These are phyloP conservation scores for Allantophomopsis lycopodina DNA, from an alignment of 2,329 filamentous ascomycete species.

Conservation along the genomic window DNA sequence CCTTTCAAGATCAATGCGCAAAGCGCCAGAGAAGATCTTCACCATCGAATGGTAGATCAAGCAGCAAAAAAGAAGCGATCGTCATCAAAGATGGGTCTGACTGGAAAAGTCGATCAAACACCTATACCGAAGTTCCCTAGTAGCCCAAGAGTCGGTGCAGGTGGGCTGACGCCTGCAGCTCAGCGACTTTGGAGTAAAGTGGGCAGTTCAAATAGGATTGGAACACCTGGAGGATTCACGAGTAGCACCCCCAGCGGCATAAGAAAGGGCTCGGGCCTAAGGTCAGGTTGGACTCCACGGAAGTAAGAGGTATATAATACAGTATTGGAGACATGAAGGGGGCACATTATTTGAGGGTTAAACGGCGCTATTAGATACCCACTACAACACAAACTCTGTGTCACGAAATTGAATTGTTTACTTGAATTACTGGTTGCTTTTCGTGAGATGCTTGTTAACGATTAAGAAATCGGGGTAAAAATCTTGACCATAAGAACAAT, in stretches of 20 bases:
- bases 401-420: too few relatives aligned
- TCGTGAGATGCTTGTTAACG: too few relatives aligned
- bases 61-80: slow-evolving; percentile 60
- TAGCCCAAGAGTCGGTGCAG: slow-evolving; percentile 38
- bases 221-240: slow-evolving; percentile 13
- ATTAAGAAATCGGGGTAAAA: too few relatives aligned
- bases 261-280: slow-evolving; percentile 12
- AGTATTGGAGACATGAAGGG: too few relatives aligned
- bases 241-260: slow-evolving; percentile 12
- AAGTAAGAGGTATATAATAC: too few relatives aligned
- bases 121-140: slow-evolving; percentile 60
- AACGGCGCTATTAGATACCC: too few relatives aligned
- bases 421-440: too few relatives aligned
- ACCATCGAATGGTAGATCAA: slow-evolving; percentile 76
- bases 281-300: slow-evolving; percentile 13
- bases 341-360: too few relatives aligned
- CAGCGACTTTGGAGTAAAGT: slow-evolving; percentile 54
- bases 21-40: slow-evolving; percentile 65
- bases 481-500: too few relatives aligned
- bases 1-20: slow-evolving; percentile 71
- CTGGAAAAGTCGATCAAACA: slow-evolving; percentile 41
- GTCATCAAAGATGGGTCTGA: slow-evolving; percentile 42
- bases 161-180: slow-evolving; percentile 59
- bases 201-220: slow-evolving; percentile 22
- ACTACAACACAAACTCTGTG: too few relatives aligned